Percentiles rank a stretch among this genome's conserved stretches.
Evolutionary conservation across 805 yeast species (phyloP).

Genomic region (Blastobotrys muscicola): DNA sequence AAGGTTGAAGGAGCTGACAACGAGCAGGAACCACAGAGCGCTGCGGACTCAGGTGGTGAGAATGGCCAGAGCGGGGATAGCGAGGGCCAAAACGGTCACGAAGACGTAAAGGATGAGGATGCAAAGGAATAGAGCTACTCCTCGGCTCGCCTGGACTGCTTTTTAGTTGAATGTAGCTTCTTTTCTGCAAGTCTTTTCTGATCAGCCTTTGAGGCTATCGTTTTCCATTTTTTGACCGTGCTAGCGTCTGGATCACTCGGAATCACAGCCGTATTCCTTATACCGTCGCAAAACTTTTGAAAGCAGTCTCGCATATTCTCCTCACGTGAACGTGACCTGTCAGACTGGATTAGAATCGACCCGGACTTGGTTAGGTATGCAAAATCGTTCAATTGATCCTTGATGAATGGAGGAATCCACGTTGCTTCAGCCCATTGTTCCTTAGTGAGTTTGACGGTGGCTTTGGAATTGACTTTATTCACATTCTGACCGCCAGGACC

Average conservation of each 20-base stretch:
- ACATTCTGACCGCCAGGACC: constrained; percentile 91
- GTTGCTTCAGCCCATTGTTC: constrained; percentile 36
- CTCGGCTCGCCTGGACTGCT: constrained; percentile 24
- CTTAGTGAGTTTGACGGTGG: constrained; percentile 43
- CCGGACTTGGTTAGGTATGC: constrained; percentile 49
- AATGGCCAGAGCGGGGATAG: neutral
- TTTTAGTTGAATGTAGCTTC: constrained; percentile 31
- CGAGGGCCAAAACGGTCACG: constrained; percentile 12
- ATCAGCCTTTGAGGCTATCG: constrained; percentile 26
- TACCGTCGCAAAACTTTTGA: constrained; percentile 44
- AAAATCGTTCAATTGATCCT: constrained; percentile 34
- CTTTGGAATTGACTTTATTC: constrained; percentile 58
- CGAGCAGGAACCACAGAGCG: constrained; percentile 9
- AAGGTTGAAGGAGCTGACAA: constrained; percentile 9
- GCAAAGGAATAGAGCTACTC: neutral
- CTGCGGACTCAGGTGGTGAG: neutral
- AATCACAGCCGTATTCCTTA: constrained; percentile 39
- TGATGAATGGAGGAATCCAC: constrained; percentile 54
- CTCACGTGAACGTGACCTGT: constrained; percentile 48
- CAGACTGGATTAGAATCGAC: constrained; percentile 51
- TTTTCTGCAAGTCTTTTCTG: constrained; percentile 31
- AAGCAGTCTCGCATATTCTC: constrained; percentile 50
- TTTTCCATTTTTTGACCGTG: constrained; percentile 44
- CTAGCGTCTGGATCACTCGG: constrained; percentile 39
- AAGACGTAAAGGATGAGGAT: neutral